Evolutionary conservation across 2,329 filamentous ascomycete genomes (phyloP).

Genomic region (Hypoxylon sp.): DNA sequence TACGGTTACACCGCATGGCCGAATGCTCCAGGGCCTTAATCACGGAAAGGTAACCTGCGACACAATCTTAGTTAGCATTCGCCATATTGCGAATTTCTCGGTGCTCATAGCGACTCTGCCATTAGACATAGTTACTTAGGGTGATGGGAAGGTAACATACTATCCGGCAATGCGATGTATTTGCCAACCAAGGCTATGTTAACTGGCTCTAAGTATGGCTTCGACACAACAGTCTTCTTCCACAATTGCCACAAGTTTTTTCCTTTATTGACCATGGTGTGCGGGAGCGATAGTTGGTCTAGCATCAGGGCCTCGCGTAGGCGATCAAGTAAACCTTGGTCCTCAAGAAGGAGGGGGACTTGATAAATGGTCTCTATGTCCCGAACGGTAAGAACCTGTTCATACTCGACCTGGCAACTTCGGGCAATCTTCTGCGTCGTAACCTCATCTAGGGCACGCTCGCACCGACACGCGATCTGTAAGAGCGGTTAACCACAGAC

Average conservation of each 20-base stretch:
- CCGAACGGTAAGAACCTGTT: constrained; percentile 90
- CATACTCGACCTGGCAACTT: constrained; percentile 87
- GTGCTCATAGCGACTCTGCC: neutral
- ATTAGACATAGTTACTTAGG: neutral
- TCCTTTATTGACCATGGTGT: constrained; percentile 73
- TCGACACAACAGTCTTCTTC: constrained; percentile 77
- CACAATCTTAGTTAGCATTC: neutral
- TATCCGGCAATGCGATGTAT: constrained; percentile 89
- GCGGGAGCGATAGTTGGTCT: constrained; percentile 67
- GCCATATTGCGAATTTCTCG: neutral
- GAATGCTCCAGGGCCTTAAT: constrained; percentile 91
- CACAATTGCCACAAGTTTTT: constrained; percentile 82
- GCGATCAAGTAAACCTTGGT: constrained; percentile 81
- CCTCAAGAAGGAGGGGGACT: constrained; percentile 90
- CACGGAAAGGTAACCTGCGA: constrained; percentile 81
- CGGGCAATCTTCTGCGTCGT: constrained; percentile 91
- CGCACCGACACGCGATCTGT: constrained; percentile 93
- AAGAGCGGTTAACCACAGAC: constrained; percentile 36
- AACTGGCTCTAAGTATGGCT: constrained; percentile 78
- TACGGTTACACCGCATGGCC: constrained; percentile 86
- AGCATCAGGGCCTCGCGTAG: constrained; percentile 77
- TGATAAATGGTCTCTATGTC: constrained; percentile 94
- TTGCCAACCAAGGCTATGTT: constrained; percentile 92
- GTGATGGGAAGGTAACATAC: constrained; percentile 71
- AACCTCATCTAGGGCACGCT: constrained; percentile 77